Conservation (phyloP, 2,329 filamentous ascomycete genomes). For the Teratosphaeria zuluensis region DNA sequence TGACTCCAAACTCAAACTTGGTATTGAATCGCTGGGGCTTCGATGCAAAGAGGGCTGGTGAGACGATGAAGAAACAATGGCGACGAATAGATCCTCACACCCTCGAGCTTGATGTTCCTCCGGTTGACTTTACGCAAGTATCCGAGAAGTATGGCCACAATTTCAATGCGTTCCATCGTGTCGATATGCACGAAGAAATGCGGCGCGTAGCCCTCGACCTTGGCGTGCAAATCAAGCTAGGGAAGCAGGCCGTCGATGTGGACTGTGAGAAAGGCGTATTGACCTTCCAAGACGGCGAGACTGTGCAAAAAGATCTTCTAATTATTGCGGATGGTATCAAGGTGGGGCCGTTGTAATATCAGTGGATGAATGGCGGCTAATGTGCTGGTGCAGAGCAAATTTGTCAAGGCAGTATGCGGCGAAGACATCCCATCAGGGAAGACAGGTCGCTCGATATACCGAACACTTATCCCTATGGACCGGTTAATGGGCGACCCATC, state of each 20-base stretch:
- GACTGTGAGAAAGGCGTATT: constrained; percentile 7
- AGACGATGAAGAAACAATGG: constrained; percentile 6
- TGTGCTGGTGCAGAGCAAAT: constrained; percentile 1
- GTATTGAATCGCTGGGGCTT: not conserved
- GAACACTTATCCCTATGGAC: constrained; percentile 7
- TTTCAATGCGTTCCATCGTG: constrained; percentile 13
- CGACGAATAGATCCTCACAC: constrained; percentile 2
- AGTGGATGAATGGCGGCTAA: not conserved
- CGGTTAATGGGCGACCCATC: constrained; percentile 4
- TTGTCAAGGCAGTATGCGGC: constrained; percentile 3
- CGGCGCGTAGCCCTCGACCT: constrained; percentile 5
- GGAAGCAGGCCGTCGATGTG: constrained; percentile 5
- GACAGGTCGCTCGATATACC: constrained; percentile 8
- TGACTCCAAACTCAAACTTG: constrained; percentile 27
- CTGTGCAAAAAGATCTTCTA: constrained; percentile 10
- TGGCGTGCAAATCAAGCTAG: constrained; percentile 8
- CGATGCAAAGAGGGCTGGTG: constrained; percentile 16
- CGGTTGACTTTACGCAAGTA: constrained; percentile 4
- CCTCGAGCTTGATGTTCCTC: not conserved
- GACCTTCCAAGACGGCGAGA: constrained; percentile 5
- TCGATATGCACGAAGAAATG: constrained; percentile 12
- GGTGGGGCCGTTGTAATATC: not conserved
- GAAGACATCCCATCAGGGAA: constrained; percentile 1
- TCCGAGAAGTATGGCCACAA: constrained; percentile 4
- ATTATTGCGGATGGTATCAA: constrained; percentile 16